phyloP scores from a whole-genome alignment of 2,329 filamentous ascomycete genomes.

The Stagonosporopsis chrysanthemi region DNA sequence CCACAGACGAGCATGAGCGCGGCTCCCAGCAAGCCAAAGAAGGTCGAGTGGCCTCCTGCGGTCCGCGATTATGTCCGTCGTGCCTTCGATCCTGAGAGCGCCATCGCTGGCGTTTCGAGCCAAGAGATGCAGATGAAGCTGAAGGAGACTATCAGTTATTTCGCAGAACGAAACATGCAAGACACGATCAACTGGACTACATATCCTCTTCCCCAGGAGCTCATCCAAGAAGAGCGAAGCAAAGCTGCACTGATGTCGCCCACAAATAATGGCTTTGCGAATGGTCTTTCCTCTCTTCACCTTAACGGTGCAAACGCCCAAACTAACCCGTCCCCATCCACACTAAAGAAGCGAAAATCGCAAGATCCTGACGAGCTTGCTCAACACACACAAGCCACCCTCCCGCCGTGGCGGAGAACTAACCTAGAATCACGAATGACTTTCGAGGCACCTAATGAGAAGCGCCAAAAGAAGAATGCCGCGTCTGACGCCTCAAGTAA shows the following conservation, averaged over 20 bases:
- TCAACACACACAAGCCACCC: conserved; percentile 59
- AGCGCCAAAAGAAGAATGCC: conserved; percentile 58
- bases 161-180: conserved; percentile 76
- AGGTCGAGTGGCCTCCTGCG: conserved; percentile 80
- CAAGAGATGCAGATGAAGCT: conserved; percentile 83
- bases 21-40: conserved; percentile 55
- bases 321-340: conserved; percentile 54
- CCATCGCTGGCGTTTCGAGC: conserved; percentile 52
- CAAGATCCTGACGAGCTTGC: conserved; percentile 62
- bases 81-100: conserved; percentile 79
- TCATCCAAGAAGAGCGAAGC: conserved; percentile 72
- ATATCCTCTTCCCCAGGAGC: conserved; percentile 82
- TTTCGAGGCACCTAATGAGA: conserved; percentile 58
- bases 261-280: conserved; percentile 42
- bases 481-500: conserved; percentile 74
- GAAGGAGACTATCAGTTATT: conserved; percentile 83
- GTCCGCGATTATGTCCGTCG: conserved; percentile 89
- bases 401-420: conserved; percentile 77
- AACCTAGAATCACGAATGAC: conserved; percentile 78
- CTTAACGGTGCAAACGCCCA: conserved; percentile 26
- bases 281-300: conserved; percentile 25
- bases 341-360: conserved; percentile 85
- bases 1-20: conserved; percentile 29
- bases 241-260: conserved; percentile 30
- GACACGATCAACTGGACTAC: conserved; percentile 81